These are phyloP conservation scores for Pseudozyma pruni DNA, from an alignment of 1,284 basidiomycete species.

Conservation along the genomic window DNA sequence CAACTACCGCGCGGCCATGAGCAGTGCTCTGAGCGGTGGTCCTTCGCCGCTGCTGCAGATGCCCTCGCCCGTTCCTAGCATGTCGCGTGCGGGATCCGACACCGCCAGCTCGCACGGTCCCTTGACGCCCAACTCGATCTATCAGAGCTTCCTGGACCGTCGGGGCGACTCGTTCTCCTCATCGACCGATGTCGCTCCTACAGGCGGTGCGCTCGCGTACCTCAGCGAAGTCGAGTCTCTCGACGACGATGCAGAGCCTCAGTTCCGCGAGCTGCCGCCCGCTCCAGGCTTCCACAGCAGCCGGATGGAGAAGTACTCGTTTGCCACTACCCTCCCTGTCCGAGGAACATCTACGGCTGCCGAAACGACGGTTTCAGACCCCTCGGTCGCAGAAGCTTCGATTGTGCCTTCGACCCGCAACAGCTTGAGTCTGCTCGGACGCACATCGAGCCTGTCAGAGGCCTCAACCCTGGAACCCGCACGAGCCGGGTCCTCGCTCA, in stretches of 20 bases:
- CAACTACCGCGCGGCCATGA: slow-evolving; percentile 18
- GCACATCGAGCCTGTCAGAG: slow-evolving; percentile 18
- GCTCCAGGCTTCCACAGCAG: slow-evolving; percentile 12
- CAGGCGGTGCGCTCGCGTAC: slow-evolving; percentile 19
- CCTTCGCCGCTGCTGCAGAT: slow-evolving; percentile 32
- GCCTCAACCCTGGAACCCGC: slow-evolving; percentile 2
- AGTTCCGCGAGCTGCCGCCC: slow-evolving; percentile 14
- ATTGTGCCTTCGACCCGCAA: slow-evolving; percentile 11
- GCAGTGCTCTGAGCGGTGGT: slow-evolving; percentile 10
- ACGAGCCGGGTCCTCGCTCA: slow-evolving; percentile 24
- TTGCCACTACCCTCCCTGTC: slow-evolving; percentile 1
- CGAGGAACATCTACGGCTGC: neutral
- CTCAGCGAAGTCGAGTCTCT: slow-evolving; percentile 27
- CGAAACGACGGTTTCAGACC: neutral
- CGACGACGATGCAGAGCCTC: slow-evolving; percentile 7
- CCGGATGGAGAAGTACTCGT: slow-evolving; percentile 22
- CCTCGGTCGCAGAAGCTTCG: neutral
- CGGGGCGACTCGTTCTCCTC: slow-evolving; percentile 40
- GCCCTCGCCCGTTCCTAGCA: slow-evolving; percentile 39
- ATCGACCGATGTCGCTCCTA: slow-evolving; percentile 16
- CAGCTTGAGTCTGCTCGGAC: slow-evolving; percentile 33
- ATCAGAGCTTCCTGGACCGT: slow-evolving; percentile 45
- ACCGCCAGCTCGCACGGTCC: slow-evolving; percentile 45
- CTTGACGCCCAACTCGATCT: slow-evolving; percentile 40
- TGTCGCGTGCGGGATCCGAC: slow-evolving; percentile 45